These are phyloP conservation scores for Xylariales sp. DNA, from an alignment of 2,329 filamentous ascomycete species.

Conservation along the genomic window DNA sequence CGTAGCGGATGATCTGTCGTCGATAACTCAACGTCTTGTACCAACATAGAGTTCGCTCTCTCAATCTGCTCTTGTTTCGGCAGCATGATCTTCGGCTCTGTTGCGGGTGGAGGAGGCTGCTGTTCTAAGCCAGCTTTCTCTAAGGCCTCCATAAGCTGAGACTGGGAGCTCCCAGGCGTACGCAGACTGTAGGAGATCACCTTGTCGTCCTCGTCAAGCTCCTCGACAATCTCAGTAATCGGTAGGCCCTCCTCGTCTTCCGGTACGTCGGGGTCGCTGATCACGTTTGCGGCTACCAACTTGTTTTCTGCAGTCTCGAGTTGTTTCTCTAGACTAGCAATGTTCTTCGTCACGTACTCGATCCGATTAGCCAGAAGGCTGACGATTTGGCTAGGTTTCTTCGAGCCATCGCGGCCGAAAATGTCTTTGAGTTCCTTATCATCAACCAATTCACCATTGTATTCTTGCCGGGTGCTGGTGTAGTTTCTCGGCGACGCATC, in stretches of 20 bases:
- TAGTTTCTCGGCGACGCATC: slow-evolving; percentile 50
- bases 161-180: slow-evolving; percentile 62
- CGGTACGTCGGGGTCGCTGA: slow-evolving; percentile 52
- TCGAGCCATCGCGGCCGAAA: slow-evolving; percentile 38
- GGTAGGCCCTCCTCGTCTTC: slow-evolving; percentile 54
- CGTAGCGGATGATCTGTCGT: too few relatives aligned
- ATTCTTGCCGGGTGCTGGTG: slow-evolving; percentile 50
- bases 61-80: background rate
- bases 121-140: slow-evolving; percentile 69
- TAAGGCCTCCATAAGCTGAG: slow-evolving; percentile 66
- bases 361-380: slow-evolving; percentile 68
- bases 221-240: slow-evolving; percentile 86
- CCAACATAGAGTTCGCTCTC: background rate
- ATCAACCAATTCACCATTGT: slow-evolving; percentile 60
- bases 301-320: slow-evolving; percentile 63
- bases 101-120: slow-evolving; percentile 20
- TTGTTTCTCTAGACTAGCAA: slow-evolving; percentile 56
- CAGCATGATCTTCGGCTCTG: too few relatives aligned
- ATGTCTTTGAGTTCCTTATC: slow-evolving; percentile 52
- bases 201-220: slow-evolving; percentile 87
- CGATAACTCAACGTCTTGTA: background rate
- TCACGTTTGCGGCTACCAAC: slow-evolving; percentile 57
- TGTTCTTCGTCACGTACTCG: slow-evolving; percentile 85
- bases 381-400: slow-evolving; percentile 58
- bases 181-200: slow-evolving; percentile 65